Base-by-base conservation (phyloP, 345 rosid genomes). In the Populus simonii region DNA sequence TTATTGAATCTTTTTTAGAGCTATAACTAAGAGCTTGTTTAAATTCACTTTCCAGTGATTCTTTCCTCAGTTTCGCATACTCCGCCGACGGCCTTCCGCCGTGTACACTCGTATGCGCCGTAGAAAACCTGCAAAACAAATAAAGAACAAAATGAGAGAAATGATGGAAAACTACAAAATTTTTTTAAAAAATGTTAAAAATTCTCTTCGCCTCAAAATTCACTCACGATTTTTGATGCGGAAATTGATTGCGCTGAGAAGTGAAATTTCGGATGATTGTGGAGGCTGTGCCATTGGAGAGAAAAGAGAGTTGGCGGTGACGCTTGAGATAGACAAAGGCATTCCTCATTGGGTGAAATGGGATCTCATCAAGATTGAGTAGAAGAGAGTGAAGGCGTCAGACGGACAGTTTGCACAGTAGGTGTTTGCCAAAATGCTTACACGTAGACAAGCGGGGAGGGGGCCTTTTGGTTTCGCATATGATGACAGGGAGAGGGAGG, bases 11-110 rank as follows among this genome's bases (percentile, higher is more conserved):
- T 74, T 89, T 84, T 83, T 87, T 88, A 71, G 97, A 88, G 83
- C 91, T 87, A 80, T 88, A 81, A 18, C 82, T 96, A 70, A 92
- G 92, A 72, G 89, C 89, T 57, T 82, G 87, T 63, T 94, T 93
- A 81, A 93, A 93, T 86, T 96, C 92, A 72, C 90, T 91, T 85
- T 93, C 99, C 62, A 96, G 90, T n/a, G 97, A 93, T 83, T 96
- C 97, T 90, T 90, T 93, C 86, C 98, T 89, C 88, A 87, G 78
- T 82, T 90, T 96, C 43, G 97, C 97, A 75, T 93, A 94, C 81
- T 92, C 91, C 15, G 86, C 88, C 13, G 97, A 90, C 31, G 97
- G 97, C 82, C 89, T 89, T 83, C 83, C 95, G 39, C 94, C 97
- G 72, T 96, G 97, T 76, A 93, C 86, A 63, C 97, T 96, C 76